Conservation (phyloP, 1,284 basidiomycete genomes). For the Ceratobasidium sp. region DNA sequence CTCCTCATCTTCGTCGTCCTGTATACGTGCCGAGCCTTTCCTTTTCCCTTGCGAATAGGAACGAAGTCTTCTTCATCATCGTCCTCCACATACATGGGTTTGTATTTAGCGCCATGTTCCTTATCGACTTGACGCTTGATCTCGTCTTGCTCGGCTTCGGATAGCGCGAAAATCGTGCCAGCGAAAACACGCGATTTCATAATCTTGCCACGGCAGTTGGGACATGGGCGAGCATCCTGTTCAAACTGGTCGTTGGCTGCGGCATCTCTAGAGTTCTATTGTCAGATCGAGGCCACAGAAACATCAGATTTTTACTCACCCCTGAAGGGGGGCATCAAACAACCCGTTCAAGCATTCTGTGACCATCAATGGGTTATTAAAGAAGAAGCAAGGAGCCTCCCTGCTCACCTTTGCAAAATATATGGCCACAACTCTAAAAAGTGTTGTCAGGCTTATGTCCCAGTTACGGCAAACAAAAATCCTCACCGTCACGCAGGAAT, state of each 20-base stretch:
- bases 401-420: slow-evolving; percentile 55
- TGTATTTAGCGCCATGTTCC: slow-evolving; percentile 44
- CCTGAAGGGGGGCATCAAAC: slow-evolving; percentile 52
- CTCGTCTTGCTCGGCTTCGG: slow-evolving; percentile 54
- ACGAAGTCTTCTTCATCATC: slow-evolving; percentile 40
- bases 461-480: not conserved
- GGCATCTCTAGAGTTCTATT: slow-evolving; percentile 50
- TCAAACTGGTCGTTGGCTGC: slow-evolving; percentile 59
- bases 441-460: not conserved
- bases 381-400: not conserved
- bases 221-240: slow-evolving; percentile 58
- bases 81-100: not conserved
- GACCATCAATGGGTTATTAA: not conserved
- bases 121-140: slow-evolving; percentile 37
- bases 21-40: slow-evolving; percentile 46
- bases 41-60: slow-evolving; percentile 42
- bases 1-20: slow-evolving; percentile 12
- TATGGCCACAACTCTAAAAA: slow-evolving; percentile 58
- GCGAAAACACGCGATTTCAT: slow-evolving; percentile 59
- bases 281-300: not conserved
- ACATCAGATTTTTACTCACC: slow-evolving; percentile 4
- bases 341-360: slow-evolving; percentile 63
- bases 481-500: slow-evolving; percentile 57
- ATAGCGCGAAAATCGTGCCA: slow-evolving; percentile 63
- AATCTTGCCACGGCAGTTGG: slow-evolving; percentile 61